phyloP scores from a whole-genome alignment of 305 asterid genomes.

The Salvia sclarea region DNA sequence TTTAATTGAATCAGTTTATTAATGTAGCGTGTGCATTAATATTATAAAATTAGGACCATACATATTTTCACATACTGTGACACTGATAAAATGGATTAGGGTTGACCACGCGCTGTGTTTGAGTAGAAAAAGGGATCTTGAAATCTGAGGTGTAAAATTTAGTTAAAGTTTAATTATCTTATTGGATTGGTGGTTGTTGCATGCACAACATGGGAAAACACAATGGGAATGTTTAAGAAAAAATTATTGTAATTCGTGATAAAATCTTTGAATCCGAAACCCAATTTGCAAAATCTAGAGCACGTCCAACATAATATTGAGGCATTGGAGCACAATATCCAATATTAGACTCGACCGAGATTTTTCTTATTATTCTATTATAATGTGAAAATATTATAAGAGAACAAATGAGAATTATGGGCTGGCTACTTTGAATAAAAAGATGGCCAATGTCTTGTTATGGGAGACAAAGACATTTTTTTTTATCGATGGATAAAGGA shows the following conservation, averaged over 20 bases:
- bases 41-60: too few relatives aligned
- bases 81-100: too few relatives aligned
- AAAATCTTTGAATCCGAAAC: neutral
- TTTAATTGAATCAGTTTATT: neutral
- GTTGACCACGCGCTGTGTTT: neutral
- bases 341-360: neutral
- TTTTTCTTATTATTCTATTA: neutral
- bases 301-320: slow-evolving; percentile 27
- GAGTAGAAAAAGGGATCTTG: neutral
- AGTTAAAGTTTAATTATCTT: neutral
- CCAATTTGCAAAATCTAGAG: neutral
- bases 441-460: slow-evolving; percentile 26
- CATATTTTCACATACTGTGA: too few relatives aligned
- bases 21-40: neutral
- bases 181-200: neutral
- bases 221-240: neutral
- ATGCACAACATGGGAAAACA: neutral
- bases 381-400: too few relatives aligned
- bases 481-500: slow-evolving; percentile 26
- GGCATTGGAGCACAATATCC: slow-evolving; percentile 11
- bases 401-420: neutral
- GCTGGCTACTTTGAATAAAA: slow-evolving; percentile 27
- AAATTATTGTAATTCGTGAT: slow-evolving; percentile 3
- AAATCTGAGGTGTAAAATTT: neutral
- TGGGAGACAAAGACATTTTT: slow-evolving; percentile 22